Evolutionary conservation across 331 rosid species (phyloP), one percentile per base, ranked within the genome.

Genomic region (Spiraea crenata): DNA sequence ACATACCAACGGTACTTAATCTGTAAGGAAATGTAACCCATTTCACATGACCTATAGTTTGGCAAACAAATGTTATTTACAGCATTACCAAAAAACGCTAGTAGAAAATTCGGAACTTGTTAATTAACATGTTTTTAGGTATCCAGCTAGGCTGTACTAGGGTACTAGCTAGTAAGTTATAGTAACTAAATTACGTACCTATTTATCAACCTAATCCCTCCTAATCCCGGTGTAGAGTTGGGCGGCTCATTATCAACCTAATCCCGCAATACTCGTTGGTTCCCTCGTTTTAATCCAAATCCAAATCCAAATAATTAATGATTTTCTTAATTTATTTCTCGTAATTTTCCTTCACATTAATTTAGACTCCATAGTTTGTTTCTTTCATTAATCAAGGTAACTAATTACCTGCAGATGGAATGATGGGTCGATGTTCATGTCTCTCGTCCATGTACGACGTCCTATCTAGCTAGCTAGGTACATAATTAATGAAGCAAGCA

Each of bases 391-490:
- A 25, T 2, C 31, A 25, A 25, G 31, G 31, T 25, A 2, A 25
- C 31, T 25, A 25, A 25, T 25, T 25, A 25, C 31, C 72, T n/a
- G 60, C 41, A 8, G 72, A 61, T 40, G 60, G 38, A 7, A 50
- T 37, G 49, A 50, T 49, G 37, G 60, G 38, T 67, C 60, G 60
- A 9, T 35, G 45, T 15, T 65, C 56, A 65, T 35, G 70, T 48
- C 71, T 35, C 47, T 37, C 71, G 35, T 67, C 70, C 70, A 31
- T 6, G 31, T 54, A 19, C 58, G 19, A 16, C 31, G 31, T 7
- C 31, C 0, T 54, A 8, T 25, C 9, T 19, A 3, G 58, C 58
- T 9, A 25, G 57, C 49, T 38, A 17, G 57, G 47, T 64, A 51
- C 57, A 25, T 25, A 25, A 25, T 25, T 25, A 25, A 25, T 25